Conservation (phyloP, 352 stramenopile species). For the Paralagenidium karlingii region DNA sequence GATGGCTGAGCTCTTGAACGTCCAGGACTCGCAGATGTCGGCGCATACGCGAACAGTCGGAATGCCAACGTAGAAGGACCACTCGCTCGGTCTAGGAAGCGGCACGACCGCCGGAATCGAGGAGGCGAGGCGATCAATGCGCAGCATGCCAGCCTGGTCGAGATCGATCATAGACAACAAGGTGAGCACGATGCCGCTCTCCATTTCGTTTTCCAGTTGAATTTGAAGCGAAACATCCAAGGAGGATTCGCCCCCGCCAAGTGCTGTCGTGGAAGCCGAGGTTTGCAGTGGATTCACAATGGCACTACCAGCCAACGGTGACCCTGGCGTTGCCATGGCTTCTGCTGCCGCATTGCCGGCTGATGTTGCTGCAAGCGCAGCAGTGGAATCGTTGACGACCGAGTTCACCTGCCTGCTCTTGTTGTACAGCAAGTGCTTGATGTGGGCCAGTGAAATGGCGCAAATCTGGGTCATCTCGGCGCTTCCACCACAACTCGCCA, state of each 20-base stretch:
- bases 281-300: too few relatives aligned
- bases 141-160: slow-evolving; percentile 46
- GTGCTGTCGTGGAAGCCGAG: too few relatives aligned
- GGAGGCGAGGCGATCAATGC: slow-evolving; percentile 45
- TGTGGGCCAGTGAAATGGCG: slow-evolving; percentile 57
- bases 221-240: background rate
- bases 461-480: slow-evolving; percentile 53
- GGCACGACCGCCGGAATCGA: slow-evolving; percentile 29
- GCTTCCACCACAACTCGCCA: slow-evolving; percentile 22
- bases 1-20: slow-evolving; percentile 50
- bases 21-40: slow-evolving; percentile 24
- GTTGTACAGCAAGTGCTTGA: slow-evolving; percentile 62
- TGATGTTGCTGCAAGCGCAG: too few relatives aligned
- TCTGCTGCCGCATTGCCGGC: slow-evolving; percentile 6
- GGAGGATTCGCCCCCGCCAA: slow-evolving; percentile 1
- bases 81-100: slow-evolving; percentile 27
- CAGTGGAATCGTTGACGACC: too few relatives aligned
- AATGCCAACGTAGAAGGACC: slow-evolving; percentile 33
- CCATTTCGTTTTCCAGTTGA: slow-evolving; percentile 39
- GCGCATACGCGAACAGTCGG: slow-evolving; percentile 19
- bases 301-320: too few relatives aligned
- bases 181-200: slow-evolving; percentile 51
- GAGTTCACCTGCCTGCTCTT: slow-evolving; percentile 2
- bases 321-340: background rate
- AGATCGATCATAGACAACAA: slow-evolving; percentile 72